Percentiles rank a stretch among this genome's conserved stretches.
These are phyloP conservation scores for Gracilaria gracilis DNA, from an alignment of 23 red algal species.

Conservation along the genomic window DNA sequence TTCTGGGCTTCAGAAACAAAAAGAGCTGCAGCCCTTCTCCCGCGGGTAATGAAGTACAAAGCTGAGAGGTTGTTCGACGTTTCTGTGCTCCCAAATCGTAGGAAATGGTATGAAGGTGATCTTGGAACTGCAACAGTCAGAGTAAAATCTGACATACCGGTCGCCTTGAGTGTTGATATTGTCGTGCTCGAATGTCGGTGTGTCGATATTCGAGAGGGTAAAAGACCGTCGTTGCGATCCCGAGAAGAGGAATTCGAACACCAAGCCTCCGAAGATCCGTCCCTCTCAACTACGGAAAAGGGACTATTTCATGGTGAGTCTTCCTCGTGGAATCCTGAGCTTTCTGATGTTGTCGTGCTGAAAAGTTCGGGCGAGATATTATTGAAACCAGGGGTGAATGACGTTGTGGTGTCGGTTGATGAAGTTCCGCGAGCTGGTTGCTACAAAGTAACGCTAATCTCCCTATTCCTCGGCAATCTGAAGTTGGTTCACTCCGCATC, in stretches of 20 bases:
- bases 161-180: constrained; percentile 42
- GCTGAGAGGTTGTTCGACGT: constrained; percentile 70
- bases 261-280: not conserved
- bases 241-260: constrained; percentile 8
- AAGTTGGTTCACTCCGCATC: constrained; percentile 64
- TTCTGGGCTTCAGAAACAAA: constrained; percentile 68
- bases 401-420: constrained; percentile 29
- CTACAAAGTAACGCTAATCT: constrained; percentile 55
- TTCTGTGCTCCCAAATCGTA: constrained; percentile 45
- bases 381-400: constrained; percentile 37
- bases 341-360: constrained; percentile 41
- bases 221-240: constrained; percentile 22
- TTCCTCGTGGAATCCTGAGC: constrained; percentile 23
- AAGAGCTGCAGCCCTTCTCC: constrained; percentile 30
- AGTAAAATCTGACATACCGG: constrained; percentile 65
- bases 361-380: constrained; percentile 5
- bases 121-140: constrained; percentile 56
- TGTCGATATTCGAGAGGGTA: constrained; percentile 12
- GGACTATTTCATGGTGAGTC: not conserved
- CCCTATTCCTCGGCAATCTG: constrained; percentile 68
- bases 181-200: constrained; percentile 65
- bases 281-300: not conserved
- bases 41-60: constrained; percentile 78
- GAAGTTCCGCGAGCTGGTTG: constrained; percentile 67
- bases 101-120: constrained; percentile 75